Evolutionary conservation across 441 rosid species (phyloP).

Genomic region (Erodium texanum): DNA sequence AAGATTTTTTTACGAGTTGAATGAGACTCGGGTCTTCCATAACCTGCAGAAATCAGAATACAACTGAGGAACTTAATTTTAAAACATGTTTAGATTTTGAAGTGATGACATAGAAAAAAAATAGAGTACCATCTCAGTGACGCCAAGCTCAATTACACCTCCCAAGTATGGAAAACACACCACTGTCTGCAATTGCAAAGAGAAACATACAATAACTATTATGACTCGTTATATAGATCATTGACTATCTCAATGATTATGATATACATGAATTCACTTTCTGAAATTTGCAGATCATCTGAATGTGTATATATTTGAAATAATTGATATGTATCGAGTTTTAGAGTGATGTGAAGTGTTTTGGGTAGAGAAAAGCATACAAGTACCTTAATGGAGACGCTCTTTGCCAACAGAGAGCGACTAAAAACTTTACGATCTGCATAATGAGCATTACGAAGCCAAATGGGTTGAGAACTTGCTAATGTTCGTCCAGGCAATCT

Average conservation of each 20-base stretch:
- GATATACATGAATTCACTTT: not conserved
- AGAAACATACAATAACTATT: not conserved
- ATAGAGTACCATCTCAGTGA: constrained; percentile 13
- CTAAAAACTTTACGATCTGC: constrained; percentile 76
- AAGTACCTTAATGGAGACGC: constrained; percentile 67
- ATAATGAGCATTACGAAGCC: constrained; percentile 76
- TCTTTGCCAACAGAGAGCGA: constrained; percentile 93
- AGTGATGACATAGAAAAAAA: not conserved
- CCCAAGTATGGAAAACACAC: constrained; percentile 73
- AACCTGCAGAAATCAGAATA: too few relatives aligned
- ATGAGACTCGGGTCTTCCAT: too few relatives aligned
- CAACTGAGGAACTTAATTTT: too few relatives aligned
- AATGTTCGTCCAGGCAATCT: constrained; percentile 84
- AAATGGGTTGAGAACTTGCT: constrained; percentile 46
- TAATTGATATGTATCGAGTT: not conserved
- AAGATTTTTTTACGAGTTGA: too few relatives aligned
- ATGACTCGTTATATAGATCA: too few relatives aligned
- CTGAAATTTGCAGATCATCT: too few relatives aligned
- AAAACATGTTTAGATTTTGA: too few relatives aligned
- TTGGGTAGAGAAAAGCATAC: not conserved
- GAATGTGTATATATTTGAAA: too few relatives aligned
- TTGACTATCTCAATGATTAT: not conserved
- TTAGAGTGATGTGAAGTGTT: not conserved
- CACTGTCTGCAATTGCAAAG: constrained; percentile 50
- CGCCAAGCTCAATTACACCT: constrained; percentile 83